Percentiles rank a stretch among this genome's conserved stretches.
Conservation (phyloP, 2,329 filamentous ascomycete species). For the Pyrenophora seminiperda region DNA sequence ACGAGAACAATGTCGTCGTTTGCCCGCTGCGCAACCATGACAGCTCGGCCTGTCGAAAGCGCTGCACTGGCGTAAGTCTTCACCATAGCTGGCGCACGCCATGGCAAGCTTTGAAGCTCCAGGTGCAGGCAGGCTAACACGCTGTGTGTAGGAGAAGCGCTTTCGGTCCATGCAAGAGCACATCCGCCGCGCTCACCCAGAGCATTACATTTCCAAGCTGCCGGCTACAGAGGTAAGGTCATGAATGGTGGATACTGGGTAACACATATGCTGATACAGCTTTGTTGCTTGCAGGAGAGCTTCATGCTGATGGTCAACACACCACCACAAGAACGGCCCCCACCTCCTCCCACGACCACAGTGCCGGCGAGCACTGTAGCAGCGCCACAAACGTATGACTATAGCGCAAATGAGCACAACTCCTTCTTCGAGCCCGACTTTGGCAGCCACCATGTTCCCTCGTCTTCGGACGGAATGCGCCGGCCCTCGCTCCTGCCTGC, state of each 20-base stretch:
- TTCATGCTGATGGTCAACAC: conserved; percentile 96
- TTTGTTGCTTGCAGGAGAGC: conserved; percentile 65
- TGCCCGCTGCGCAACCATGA: conserved; percentile 96
- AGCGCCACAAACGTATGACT: conserved; percentile 48
- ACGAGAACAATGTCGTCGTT: conserved; percentile 93
- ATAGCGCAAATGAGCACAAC: conserved; percentile 63
- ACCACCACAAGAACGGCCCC: conserved; percentile 73
- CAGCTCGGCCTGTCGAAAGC: conserved; percentile 94
- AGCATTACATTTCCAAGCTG: conserved; percentile 97
- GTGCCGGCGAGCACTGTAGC: conserved; percentile 30
- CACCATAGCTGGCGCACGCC: conserved; percentile 11
- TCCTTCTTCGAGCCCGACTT: conserved; percentile 70
- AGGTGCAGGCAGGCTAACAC: conserved; percentile 29
- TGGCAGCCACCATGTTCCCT: conserved; percentile 67
- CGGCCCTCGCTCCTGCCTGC: conserved; percentile 68
- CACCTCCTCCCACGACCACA: conserved; percentile 52
- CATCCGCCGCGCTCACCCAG: conserved; percentile 93
- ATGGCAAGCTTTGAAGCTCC: conserved; percentile 9
- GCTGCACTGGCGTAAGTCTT: conserved; percentile 92
- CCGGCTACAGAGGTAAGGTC: conserved; percentile 76
- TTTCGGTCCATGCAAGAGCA: conserved; percentile 99
- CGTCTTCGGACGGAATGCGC: conserved; percentile 73
- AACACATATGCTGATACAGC: conserved; percentile 7
- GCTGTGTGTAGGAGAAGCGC: conserved; percentile 74
- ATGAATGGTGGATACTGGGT: background rate